Conservation (phyloP, 2,329 filamentous ascomycete genomes). For the Mycosphaerella arachidis region DNA sequence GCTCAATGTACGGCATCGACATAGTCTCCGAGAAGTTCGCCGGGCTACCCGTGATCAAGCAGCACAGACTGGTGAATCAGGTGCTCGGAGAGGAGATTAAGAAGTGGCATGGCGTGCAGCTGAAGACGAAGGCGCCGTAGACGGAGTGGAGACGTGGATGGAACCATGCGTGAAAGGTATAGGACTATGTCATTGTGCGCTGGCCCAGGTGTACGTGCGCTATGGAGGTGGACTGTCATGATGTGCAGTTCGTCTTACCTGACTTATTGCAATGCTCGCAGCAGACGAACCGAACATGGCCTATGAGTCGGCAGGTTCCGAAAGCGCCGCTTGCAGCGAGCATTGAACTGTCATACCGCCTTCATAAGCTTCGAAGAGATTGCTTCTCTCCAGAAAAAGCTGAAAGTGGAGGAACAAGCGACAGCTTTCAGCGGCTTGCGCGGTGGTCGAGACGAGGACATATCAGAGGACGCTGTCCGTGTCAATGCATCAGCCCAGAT, state of each 20-base stretch:
- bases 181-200: not conserved
- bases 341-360: not conserved
- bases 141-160: not conserved
- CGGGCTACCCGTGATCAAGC: slow-evolving; percentile 69
- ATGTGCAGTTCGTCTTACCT: not conserved
- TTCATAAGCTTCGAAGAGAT: not conserved
- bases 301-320: too few relatives aligned
- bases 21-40: slow-evolving; percentile 67
- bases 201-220: not conserved
- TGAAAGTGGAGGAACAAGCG: not conserved
- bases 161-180: not conserved
- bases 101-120: slow-evolving; percentile 76
- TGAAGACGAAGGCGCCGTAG: slow-evolving; percentile 60
- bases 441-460: not conserved
- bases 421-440: not conserved
- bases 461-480: not conserved
- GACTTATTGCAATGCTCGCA: not conserved
- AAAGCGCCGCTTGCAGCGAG: not conserved
- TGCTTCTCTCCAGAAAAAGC: not conserved
- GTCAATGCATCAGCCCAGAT: not conserved
- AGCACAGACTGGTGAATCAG: slow-evolving; percentile 75
- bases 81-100: slow-evolving; percentile 71
- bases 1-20: slow-evolving; percentile 82
- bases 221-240: not conserved
- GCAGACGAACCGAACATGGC: not conserved